Evolutionary conservation across 441 rosid genomes (phyloP).

Genomic region (Theobroma grandiflorum): DNA sequence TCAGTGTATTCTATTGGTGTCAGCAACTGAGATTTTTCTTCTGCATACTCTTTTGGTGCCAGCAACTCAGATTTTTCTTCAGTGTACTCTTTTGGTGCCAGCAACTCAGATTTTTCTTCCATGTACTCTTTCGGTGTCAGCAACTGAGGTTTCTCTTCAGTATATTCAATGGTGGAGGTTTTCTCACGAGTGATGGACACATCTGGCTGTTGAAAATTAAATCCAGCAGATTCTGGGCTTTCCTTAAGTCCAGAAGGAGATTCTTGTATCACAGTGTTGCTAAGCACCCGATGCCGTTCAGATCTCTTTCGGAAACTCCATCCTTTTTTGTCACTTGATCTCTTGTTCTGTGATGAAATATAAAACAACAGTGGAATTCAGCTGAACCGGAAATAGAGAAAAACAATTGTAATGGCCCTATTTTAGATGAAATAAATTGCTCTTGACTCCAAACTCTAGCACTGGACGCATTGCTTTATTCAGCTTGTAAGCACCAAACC

Average conservation of each 20-base stretch:
- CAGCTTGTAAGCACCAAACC: neutral
- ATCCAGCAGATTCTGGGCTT: slow-evolving; percentile 22
- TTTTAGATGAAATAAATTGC: neutral
- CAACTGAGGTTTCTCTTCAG: slow-evolving; percentile 20
- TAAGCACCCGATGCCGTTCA: slow-evolving; percentile 31
- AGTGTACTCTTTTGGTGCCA: neutral
- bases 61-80: slow-evolving; percentile 9
- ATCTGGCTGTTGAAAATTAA: slow-evolving; percentile 12
- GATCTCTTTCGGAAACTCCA: slow-evolving; percentile 34
- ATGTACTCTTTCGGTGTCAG: neutral
- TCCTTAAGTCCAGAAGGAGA: slow-evolving; percentile 23
- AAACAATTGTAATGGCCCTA: neutral
- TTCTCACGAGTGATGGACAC: slow-evolving; percentile 3
- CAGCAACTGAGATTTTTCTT: slow-evolving; percentile 14
- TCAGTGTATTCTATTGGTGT: neutral
- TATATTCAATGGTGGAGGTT: neutral
- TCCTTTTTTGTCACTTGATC: slow-evolving; percentile 23
- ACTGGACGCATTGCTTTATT: neutral
- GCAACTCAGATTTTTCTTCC: slow-evolving; percentile 23
- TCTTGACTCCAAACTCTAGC: slow-evolving; percentile 2
- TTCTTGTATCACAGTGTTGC: slow-evolving; percentile 21
- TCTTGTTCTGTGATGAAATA: slow-evolving; percentile 20
- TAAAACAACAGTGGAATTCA: neutral
- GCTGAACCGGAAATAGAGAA: neutral
- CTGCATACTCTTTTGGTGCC: neutral